These are phyloP conservation scores for Xylariaceae sp. DNA, from an alignment of 2,329 filamentous ascomycete genomes.

Conservation along the genomic window DNA sequence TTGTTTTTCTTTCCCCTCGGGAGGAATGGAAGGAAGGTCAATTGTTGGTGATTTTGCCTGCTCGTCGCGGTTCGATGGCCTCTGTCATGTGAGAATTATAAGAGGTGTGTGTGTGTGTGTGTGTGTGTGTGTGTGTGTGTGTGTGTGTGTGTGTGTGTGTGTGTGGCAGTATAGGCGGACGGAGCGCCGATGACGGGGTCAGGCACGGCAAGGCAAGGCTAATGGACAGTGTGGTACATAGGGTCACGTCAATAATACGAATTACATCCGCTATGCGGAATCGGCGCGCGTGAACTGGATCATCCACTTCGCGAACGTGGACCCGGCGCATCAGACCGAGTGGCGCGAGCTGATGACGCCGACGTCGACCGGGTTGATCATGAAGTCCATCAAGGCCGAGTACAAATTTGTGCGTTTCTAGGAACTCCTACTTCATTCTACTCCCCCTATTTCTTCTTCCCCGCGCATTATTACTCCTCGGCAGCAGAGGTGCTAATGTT, in stretches of 20 bases:
- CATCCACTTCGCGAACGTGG: conserved; percentile 66
- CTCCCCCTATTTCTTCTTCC: too few relatives aligned
- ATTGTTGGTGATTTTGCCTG: too few relatives aligned
- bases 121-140: too few relatives aligned
- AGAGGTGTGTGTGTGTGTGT: too few relatives aligned
- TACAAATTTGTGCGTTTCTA: conserved; percentile 77
- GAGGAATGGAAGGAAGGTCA: too few relatives aligned
- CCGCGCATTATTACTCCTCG: background rate
- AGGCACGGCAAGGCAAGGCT: conserved; percentile 46
- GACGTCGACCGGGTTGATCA: conserved; percentile 70
- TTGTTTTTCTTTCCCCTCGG: background rate
- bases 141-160: too few relatives aligned
- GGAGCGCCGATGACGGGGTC: background rate
- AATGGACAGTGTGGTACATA: conserved; percentile 35
- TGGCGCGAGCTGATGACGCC: conserved; percentile 74
- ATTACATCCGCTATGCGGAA: conserved; percentile 83
- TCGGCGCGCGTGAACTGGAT: conserved; percentile 79
- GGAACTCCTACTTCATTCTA: too few relatives aligned
- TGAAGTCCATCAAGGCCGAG: conserved; percentile 78
- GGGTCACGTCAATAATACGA: conserved; percentile 83
- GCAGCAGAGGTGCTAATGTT: background rate
- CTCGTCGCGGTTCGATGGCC: too few relatives aligned
- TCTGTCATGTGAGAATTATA: too few relatives aligned
- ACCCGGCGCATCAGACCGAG: conserved; percentile 60
- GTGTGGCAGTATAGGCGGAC: too few relatives aligned